Base-by-base conservation (phyloP, 163 green algal genomes). In the Scenedesmus sp. region DNA sequence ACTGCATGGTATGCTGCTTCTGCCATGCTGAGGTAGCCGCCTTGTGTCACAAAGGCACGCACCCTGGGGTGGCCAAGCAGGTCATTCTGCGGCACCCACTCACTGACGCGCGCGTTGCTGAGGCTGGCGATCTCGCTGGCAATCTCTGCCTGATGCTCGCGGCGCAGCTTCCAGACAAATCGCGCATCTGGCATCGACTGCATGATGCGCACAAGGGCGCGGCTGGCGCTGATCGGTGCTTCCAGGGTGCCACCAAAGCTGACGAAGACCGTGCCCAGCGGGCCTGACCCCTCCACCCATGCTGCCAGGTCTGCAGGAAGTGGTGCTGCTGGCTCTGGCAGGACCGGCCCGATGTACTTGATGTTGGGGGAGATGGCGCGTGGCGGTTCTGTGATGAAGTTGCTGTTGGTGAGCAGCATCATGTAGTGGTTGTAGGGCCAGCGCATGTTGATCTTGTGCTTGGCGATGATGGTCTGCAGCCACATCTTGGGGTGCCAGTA, bases 81-180 rank as follows among this genome's bases (percentile, higher is more conserved):
- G 81, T 93, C 85, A 70, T 93, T 93, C 51, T 91, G 80, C 4
- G 90, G 90, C 59, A 91, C 22, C 89, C 89, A 92, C 22, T 81
- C 72, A 1, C 42, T 65, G 37, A 90, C 46, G 3, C 30, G 20
- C 6, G 70, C 53, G 81, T 89, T 90, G 51, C 13, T 53, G 37
- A 90, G 70, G 49, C 20, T 24, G 13, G 53, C 81, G 0, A 43
- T 37, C 33, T 81, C 26, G 35, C 80, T 46, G 33, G 44, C 81
- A 1, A 87, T n/a, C 20, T 40, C 68, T 80, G 81, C 81, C 40
- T 80, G 81, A 12, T 79, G n/a, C 24, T 91, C 59, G 33, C 30
- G 20, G 2, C 33, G 20, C 16, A 92, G 72, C 89, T 90, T 90
- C 83, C 83, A 90, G 24, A 92, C 42, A 44, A 92, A 90, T 33